Percentiles rank a stretch among this genome's conserved stretches.
These are phyloP conservation scores for Pleoardoris graminearum DNA, from an alignment of 2,329 filamentous ascomycete genomes.

Conservation along the genomic window DNA sequence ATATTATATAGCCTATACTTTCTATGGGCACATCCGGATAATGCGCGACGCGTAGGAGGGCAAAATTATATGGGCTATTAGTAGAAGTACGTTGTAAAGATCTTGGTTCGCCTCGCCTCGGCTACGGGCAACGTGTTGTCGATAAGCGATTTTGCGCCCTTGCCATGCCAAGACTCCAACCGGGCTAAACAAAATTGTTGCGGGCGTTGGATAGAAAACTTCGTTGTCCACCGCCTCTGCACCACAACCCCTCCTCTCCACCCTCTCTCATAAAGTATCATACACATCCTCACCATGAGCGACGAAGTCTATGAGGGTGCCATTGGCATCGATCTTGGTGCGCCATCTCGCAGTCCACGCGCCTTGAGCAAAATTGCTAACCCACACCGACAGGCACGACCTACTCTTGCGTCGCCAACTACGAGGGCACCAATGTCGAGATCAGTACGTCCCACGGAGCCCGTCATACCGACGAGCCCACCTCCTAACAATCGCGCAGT, in stretches of 20 bases:
- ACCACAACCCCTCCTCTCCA: constrained; percentile 36
- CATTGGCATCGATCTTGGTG: constrained; percentile 99
- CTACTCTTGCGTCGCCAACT: constrained; percentile 99
- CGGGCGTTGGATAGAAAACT: constrained; percentile 21
- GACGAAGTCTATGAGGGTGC: constrained; percentile 99
- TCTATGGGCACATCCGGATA: too few species aligned
- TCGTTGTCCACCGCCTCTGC: constrained; percentile 30
- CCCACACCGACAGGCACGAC: constrained; percentile 74
- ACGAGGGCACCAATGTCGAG: constrained; percentile 99
- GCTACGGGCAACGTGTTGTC: constrained; percentile 11
- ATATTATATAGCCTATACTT: too few species aligned
- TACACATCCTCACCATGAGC: constrained; percentile 69
- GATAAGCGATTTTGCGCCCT: constrained; percentile 13
- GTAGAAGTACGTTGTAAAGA: not conserved
- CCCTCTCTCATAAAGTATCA: constrained; percentile 32
- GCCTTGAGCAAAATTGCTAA: constrained; percentile 37
- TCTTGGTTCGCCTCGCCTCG: not conserved
- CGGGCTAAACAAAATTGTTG: constrained; percentile 17
- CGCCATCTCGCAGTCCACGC: constrained; percentile 21
- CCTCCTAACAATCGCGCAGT: constrained; percentile 54
- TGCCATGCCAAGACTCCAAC: constrained; percentile 17
- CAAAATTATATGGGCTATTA: not conserved
- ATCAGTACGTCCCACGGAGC: constrained; percentile 71
- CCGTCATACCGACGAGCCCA: constrained; percentile 5
- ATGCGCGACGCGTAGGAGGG: too few species aligned